Conservation (phyloP, 2,329 filamentous ascomycete species). For the Plectosphaerella plurivora region DNA sequence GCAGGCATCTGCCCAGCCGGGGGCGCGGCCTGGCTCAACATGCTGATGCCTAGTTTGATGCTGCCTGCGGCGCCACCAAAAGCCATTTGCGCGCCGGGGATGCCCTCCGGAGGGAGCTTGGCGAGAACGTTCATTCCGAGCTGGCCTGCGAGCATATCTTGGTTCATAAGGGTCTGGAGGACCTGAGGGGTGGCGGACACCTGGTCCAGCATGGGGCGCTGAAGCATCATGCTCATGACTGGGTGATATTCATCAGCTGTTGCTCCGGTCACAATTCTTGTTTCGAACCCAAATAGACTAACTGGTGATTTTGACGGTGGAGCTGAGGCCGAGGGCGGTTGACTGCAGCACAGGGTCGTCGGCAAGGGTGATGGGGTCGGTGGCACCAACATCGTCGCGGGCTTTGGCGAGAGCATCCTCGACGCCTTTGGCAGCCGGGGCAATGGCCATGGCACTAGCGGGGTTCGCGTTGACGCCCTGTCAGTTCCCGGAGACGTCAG, state of each 20-base stretch:
- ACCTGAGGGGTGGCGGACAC: constrained; percentile 3
- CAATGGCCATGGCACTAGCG: not conserved
- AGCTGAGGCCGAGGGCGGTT: constrained; percentile 5
- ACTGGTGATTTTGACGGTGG: constrained; percentile 9
- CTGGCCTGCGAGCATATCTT: constrained; percentile 4
- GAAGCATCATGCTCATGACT: constrained; percentile 10
- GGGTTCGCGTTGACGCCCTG: constrained; percentile 6
- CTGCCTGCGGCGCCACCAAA: constrained; percentile 4
- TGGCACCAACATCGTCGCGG: constrained; percentile 6
- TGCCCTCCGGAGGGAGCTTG: constrained; percentile 6
- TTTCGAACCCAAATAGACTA: not conserved
- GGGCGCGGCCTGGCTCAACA: constrained; percentile 1
- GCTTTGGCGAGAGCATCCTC: constrained; percentile 9
- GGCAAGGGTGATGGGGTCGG: constrained; percentile 17
- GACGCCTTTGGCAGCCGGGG: constrained; percentile 1
- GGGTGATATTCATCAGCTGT: not conserved
- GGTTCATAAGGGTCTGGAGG: constrained; percentile 5
- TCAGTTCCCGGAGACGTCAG: not conserved
- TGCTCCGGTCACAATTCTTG: no score
- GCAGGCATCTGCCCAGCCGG: not conserved
- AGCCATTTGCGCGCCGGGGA: constrained; percentile 1
- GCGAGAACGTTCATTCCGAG: constrained; percentile 4
- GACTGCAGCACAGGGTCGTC: constrained; percentile 12
- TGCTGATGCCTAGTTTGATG: constrained; percentile 1
- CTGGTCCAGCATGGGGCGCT: constrained; percentile 7